Conservation (phyloP, 371 early-diverging fungal species). For the Actinomortierella wolfii region DNA sequence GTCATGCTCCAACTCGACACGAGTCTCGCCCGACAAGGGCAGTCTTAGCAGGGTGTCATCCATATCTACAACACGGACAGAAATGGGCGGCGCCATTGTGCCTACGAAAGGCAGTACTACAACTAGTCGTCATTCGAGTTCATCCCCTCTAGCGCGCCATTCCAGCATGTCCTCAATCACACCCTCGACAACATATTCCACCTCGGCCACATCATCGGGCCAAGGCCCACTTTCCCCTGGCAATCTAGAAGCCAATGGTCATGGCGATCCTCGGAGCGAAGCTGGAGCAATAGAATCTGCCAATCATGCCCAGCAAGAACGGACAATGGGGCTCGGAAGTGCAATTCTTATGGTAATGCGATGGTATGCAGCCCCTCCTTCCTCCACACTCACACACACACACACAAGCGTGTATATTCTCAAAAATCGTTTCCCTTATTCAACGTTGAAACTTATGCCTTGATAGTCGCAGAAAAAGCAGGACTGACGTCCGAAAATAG, state of each 20-base stretch:
- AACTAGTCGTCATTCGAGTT: not conserved
- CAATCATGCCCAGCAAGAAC: slow-evolving; percentile 6
- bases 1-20: not conserved
- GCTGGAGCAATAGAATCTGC: too few species aligned
- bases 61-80: slow-evolving; percentile 6
- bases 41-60: not conserved
- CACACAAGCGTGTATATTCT: too few species aligned
- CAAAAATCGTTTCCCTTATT: too few species aligned
- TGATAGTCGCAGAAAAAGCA: too few species aligned
- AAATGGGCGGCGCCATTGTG: too few species aligned
- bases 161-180: not conserved
- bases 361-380: slow-evolving; percentile 21
- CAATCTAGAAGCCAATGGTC: not conserved
- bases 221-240: not conserved
- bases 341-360: slow-evolving; percentile 49
- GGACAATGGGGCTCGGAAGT: slow-evolving; percentile 43
- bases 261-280: too few species aligned
- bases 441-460: too few species aligned
- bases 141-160: not conserved
- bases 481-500: too few species aligned
- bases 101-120: not conserved
- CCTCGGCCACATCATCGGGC: not conserved
- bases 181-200: not conserved
- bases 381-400: too few species aligned
- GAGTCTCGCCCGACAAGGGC: not conserved